phyloP scores from a whole-genome alignment of 2,329 filamentous ascomycete genomes.

The Sporothrix humicola region DNA sequence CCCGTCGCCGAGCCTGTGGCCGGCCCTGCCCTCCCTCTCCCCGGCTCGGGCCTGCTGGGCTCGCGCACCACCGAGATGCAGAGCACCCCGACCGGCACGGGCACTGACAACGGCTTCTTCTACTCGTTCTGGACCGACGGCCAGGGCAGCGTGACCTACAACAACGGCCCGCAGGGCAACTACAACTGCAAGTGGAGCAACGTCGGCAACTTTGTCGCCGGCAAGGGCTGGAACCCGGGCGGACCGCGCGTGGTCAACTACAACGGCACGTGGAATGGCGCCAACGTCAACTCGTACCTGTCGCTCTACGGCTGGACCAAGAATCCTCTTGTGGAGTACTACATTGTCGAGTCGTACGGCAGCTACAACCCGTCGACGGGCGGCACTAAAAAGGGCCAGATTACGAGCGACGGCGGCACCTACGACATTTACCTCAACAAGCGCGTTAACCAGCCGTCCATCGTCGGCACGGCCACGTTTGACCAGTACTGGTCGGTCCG shows the following conservation, averaged over 20 bases:
- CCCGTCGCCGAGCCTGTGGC: not conserved
- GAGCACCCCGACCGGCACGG: conserved; percentile 38
- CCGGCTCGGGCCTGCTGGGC: not conserved
- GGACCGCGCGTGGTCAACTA: conserved; percentile 41
- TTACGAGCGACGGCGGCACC: conserved; percentile 45
- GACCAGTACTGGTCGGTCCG: conserved; percentile 59
- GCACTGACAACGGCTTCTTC: conserved; percentile 50
- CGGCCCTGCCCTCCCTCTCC: not conserved
- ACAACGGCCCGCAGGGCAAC: conserved; percentile 48
- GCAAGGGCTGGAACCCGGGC: conserved; percentile 64
- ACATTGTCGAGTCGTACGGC: conserved; percentile 38
- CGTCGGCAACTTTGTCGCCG: conserved; percentile 59
- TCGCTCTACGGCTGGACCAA: conserved; percentile 38
- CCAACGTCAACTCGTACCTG: conserved; percentile 38
- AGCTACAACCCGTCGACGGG: conserved; percentile 35
- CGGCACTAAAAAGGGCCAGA: conserved; percentile 41
- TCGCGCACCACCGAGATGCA: not conserved
- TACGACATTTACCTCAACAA: conserved; percentile 47
- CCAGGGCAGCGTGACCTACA: conserved; percentile 49
- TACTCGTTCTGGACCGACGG: conserved; percentile 55
- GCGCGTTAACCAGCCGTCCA: conserved; percentile 51
- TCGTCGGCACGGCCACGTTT: conserved; percentile 55
- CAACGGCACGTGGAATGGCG: conserved; percentile 43
- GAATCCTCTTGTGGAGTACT: conserved; percentile 38
- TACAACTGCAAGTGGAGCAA: conserved; percentile 53